Evolutionary conservation across 805 yeast genomes (phyloP), one percentile per base, ranked within the genome.

Genomic region (Saccharomyces kudriavzevii): DNA sequence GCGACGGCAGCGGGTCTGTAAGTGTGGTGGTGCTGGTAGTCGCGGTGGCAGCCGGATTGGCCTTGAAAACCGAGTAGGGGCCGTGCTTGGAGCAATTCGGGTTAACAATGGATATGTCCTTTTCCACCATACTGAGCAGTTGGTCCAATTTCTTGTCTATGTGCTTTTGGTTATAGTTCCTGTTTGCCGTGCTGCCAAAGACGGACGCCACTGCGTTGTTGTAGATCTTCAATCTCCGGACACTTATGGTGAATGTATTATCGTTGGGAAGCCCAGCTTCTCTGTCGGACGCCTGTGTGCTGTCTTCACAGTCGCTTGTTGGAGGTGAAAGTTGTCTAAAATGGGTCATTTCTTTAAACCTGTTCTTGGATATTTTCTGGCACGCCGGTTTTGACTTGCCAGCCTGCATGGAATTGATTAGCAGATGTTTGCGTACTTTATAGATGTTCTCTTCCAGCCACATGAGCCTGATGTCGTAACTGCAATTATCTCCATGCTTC

Each of bases 151-250:
- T 59, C 24, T 51, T 35, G 49, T 68, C 63, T 17, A 68, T 66
- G 17, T 40, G 48, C 25, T 56, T 59, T 48, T 61, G 67, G 14
- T 54, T 61, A 49, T 57, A 63, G 14, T 56, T 54, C 3, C 48
- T 52, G 9, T 46, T 25, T 4, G 40, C 20, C 1, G 24, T n/a
- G 6, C 20, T 22, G 14, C 65, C 65, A 43, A 58, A 64, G 3
- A 66, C 65, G 30, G 66, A 60, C 11, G 48, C 52, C 9, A 64
- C 54, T 2, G 58, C 62, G 47, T 66, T 67, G 30, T 68, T 60
- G 53, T 68, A 68, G 14, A 65, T 60, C 53, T 61, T 63, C 20
- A 67, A 60, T 40, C 70, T 56, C 49, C 72, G 59, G 6, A 65
- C 61, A 54, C 70, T 68, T 11, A 65, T 61, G 1, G 70, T 66